These are phyloP conservation scores for Cymbidium sinense DNA, from an alignment of 106 monocot species.

Conservation along the genomic window DNA sequence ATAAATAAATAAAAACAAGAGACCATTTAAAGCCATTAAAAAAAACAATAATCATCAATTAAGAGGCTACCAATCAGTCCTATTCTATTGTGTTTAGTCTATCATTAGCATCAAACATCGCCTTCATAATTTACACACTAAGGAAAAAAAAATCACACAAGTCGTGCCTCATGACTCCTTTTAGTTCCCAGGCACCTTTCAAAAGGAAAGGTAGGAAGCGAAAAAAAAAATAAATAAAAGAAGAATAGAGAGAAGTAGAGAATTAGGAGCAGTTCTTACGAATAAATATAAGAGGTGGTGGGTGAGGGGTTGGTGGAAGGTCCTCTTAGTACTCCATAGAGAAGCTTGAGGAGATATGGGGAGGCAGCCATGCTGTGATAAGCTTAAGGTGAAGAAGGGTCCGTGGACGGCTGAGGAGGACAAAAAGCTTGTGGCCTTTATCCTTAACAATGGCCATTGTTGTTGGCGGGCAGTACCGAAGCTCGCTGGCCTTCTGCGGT, in stretches of 20 bases:
- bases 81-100: neutral
- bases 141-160: neutral
- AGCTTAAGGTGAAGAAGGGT: constrained; percentile 67
- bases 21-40: neutral
- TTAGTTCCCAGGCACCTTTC: constrained; percentile 10
- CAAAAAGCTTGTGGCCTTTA: constrained; percentile 58
- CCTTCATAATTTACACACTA: neutral
- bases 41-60: neutral
- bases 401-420: constrained; percentile 81
- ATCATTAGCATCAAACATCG: neutral
- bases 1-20: neutral
- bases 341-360: constrained; percentile 39
- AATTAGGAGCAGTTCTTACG: neutral
- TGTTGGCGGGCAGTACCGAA: constrained; percentile 75
- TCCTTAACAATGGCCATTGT: constrained; percentile 59
- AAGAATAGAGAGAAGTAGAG: neutral
- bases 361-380: constrained; percentile 74
- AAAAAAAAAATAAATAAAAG: neutral
- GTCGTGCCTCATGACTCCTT: neutral
- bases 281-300: neutral
- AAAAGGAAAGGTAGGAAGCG: neutral
- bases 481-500: constrained; percentile 64
- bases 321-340: neutral
- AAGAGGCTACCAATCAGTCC: neutral
- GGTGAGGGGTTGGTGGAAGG: constrained; percentile 7